Evolutionary conservation across 148 eudicot genomes (phyloP), one percentile per base, ranked within the genome.

Genomic region (Spergularia bocconei): DNA sequence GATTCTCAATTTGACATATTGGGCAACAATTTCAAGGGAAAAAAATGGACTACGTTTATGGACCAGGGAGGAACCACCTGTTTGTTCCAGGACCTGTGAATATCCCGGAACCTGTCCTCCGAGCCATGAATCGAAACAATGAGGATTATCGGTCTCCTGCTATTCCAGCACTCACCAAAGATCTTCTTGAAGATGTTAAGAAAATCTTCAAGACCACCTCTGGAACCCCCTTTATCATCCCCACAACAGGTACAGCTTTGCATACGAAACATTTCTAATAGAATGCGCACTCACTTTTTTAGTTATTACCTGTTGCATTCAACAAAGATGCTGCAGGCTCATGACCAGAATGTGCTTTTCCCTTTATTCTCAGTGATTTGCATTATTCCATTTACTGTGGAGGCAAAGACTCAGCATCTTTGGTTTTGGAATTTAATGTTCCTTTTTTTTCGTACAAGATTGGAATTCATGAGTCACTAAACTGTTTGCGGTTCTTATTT

Each of bases 71-170:
- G 89, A 91, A 95, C 81, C 97, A 95, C 65, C 80, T 95, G 58
- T 95, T 95, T 87, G 99, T 95, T 81, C 99, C 99, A 38, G 99
- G 99, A 20, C 99, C 99, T 0, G 97, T 89, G 77, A 95, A 95
- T 77, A 90, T 95, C 88, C 99, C 99, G 56, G 99, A 95, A 20
- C 94, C 85, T 61, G 93, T 95, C 71, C 55, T 92, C 48, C 93
- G 98, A 38, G 99, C 99, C 19, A 92, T 95, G 99, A 92, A 84
- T 89, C 82, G 99, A 44, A 95, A 95, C 89, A 95, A 95, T 29
- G 99, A 95, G 86, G 99, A 95, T 80, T 92, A 95, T 75, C 92
- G 99, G n/a, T 89, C 99, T 68, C 99, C 99, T 13, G 98, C 99
- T 9, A 73, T 95, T 63, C 99, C 98, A 2, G 99, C 99, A 1